These are phyloP conservation scores for Ogataea zsoltii DNA, from an alignment of 805 yeast genomes.

Conservation along the genomic window DNA sequence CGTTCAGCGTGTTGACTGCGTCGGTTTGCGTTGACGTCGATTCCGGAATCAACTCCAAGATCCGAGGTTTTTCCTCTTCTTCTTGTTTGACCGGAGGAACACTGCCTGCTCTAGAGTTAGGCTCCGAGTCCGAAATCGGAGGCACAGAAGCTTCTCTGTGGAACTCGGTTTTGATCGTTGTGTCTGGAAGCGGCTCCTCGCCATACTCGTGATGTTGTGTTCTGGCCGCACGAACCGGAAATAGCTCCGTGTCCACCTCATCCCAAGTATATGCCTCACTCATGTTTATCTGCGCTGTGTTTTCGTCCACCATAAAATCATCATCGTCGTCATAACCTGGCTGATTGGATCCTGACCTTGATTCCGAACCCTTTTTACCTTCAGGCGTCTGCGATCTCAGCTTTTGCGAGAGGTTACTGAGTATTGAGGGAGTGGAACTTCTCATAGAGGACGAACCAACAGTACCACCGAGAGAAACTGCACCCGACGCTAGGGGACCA, in stretches of 20 bases:
- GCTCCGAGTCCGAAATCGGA: slow-evolving; percentile 20
- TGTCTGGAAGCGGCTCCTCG: slow-evolving; percentile 32
- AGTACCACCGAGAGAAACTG: slow-evolving; percentile 44
- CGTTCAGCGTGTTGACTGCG: slow-evolving; percentile 21
- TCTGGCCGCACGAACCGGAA: slow-evolving; percentile 73
- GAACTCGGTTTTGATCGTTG: slow-evolving; percentile 34
- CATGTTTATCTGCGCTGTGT: slow-evolving; percentile 59
- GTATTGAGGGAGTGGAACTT: slow-evolving; percentile 1
- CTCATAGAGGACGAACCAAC: slow-evolving; percentile 10
- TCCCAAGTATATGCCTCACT: slow-evolving; percentile 56
- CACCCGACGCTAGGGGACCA: slow-evolving; percentile 74
- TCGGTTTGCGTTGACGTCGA: slow-evolving; percentile 9
- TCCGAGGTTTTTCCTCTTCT: slow-evolving; percentile 6
- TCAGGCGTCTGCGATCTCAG: slow-evolving; percentile 17
- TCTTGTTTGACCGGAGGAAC: slow-evolving; percentile 18
- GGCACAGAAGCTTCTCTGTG: slow-evolving; percentile 27
- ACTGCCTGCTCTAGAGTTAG: slow-evolving; percentile 26
- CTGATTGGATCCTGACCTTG: slow-evolving; percentile 2
- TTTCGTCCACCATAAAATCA: slow-evolving; percentile 33
- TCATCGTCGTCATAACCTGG: slow-evolving; percentile 40
- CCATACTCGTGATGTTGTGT: slow-evolving; percentile 42
- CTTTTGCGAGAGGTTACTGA: slow-evolving; percentile 26
- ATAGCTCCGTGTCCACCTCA: slow-evolving; percentile 54
- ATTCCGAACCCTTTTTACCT: not conserved
- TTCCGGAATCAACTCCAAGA: slow-evolving; percentile 15